Evolutionary conservation across 805 yeast species (phyloP).

Genomic region (Candida xiaguanensis): DNA sequence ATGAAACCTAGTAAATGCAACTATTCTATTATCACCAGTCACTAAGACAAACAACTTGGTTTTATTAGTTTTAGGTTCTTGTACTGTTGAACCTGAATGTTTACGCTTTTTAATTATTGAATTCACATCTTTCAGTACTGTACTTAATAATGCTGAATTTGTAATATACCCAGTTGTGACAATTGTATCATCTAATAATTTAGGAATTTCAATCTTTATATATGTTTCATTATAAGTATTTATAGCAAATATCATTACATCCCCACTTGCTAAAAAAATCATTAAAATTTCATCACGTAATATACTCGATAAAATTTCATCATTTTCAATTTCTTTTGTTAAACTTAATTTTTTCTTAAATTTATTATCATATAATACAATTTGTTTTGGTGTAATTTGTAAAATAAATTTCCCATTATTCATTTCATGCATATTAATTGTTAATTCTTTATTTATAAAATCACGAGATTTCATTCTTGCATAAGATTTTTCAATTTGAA

Average conservation of each 20-base stretch:
- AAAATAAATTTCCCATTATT: slow-evolving; percentile 55
- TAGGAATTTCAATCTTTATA: slow-evolving; percentile 35
- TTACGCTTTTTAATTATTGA: slow-evolving; percentile 28
- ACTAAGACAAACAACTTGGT: slow-evolving; percentile 56
- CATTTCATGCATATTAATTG: slow-evolving; percentile 64
- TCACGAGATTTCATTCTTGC: slow-evolving; percentile 57
- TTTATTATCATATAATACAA: slow-evolving; percentile 56
- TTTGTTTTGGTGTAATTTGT: slow-evolving; percentile 68
- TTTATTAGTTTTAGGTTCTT: slow-evolving; percentile 15
- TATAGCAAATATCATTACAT: slow-evolving; percentile 50
- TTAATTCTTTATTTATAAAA: slow-evolving; percentile 59
- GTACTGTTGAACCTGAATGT: slow-evolving; percentile 12
- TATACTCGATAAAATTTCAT: slow-evolving; percentile 61
- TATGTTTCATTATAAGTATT: slow-evolving; percentile 37
- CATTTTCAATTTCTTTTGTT: slow-evolving; percentile 24
- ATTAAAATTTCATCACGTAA: slow-evolving; percentile 61
- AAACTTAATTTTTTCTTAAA: slow-evolving; percentile 50
- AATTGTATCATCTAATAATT: slow-evolving; percentile 44
- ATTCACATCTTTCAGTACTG: slow-evolving; percentile 27
- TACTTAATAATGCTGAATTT: slow-evolving; percentile 34
- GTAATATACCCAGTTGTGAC: slow-evolving; percentile 69
- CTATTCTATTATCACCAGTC: slow-evolving; percentile 72
- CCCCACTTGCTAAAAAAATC: slow-evolving; percentile 67
- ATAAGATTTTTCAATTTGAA: slow-evolving; percentile 59
- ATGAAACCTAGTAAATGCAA: slow-evolving; percentile 57